These are phyloP conservation scores for Crithidia fasciculata DNA, from an alignment of 208 protist species.

Conservation along the genomic window DNA sequence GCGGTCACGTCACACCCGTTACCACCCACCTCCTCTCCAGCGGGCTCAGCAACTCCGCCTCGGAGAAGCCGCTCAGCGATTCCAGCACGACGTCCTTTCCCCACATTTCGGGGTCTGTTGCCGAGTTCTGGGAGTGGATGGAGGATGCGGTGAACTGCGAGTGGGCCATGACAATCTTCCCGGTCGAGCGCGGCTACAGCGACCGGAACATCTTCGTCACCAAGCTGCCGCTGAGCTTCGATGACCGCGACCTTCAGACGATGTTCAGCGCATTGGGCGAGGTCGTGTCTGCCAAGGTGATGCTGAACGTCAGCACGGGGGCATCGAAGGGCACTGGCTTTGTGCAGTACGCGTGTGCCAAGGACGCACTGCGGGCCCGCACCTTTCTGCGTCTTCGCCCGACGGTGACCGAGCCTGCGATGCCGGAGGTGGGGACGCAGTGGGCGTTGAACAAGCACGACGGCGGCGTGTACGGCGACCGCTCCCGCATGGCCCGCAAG, in stretches of 20 bases:
- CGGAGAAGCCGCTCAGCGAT: constrained; percentile 21
- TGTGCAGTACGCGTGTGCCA: constrained; percentile 37
- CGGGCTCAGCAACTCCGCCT: constrained; percentile 18
- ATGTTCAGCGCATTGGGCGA: constrained; percentile 45
- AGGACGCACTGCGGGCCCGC: constrained; percentile 19
- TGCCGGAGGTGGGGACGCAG: constrained; percentile 56
- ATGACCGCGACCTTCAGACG: constrained; percentile 33
- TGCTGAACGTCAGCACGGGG: constrained; percentile 59
- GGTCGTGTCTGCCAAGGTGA: constrained; percentile 49
- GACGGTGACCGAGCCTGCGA: constrained; percentile 12
- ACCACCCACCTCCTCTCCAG: constrained; percentile 4
- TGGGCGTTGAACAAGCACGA: constrained; percentile 81
- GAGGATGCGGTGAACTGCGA: constrained; percentile 24
- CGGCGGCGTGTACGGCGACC: constrained; percentile 59
- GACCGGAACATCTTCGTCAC: constrained; percentile 56
- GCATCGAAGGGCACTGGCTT: constrained; percentile 52
- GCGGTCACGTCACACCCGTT: background rate
- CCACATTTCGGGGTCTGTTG: constrained; percentile 19
- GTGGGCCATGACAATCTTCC: constrained; percentile 25
- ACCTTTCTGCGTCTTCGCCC: constrained; percentile 20
- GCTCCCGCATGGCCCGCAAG: constrained; percentile 58
- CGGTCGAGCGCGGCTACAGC: constrained; percentile 28
- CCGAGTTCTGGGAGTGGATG: constrained; percentile 24
- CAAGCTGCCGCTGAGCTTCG: constrained; percentile 40
- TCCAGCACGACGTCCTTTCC: constrained; percentile 2